Evolutionary conservation across 2,329 filamentous ascomycete genomes (phyloP).

Genomic region (Fusarium sp.): DNA sequence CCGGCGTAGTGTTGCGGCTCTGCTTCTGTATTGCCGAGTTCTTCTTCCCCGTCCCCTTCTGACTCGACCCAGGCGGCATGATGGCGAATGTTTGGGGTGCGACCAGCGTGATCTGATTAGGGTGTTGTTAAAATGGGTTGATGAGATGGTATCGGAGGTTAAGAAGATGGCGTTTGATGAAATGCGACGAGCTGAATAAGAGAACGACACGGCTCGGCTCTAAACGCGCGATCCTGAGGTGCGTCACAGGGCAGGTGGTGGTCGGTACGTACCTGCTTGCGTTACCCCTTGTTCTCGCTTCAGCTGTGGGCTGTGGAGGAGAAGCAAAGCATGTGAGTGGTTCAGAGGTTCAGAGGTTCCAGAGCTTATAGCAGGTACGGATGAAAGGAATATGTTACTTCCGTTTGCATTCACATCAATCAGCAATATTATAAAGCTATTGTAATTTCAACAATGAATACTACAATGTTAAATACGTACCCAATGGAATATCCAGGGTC

Average conservation of each 20-base stretch:
- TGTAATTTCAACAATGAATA: not conserved
- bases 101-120: not conserved
- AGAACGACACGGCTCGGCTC: constrained; percentile 25
- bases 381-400: constrained; percentile 3
- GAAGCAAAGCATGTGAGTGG: constrained; percentile 4
- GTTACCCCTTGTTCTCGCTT: constrained; percentile 11
- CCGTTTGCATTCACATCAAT: not conserved
- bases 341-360: not conserved
- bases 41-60: constrained; percentile 76
- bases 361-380: not conserved
- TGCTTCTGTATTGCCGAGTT: constrained; percentile 71
- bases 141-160: constrained; percentile 17
- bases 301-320: constrained; percentile 4
- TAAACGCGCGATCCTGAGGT: constrained; percentile 35
- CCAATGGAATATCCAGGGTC: not conserved
- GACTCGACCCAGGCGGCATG: constrained; percentile 70
- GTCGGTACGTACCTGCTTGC: constrained; percentile 26
- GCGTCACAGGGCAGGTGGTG: constrained; percentile 30
- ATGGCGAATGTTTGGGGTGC: constrained; percentile 9
- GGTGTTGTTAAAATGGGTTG: not conserved
- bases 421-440: not conserved
- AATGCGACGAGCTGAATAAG: constrained; percentile 28
- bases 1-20: constrained; percentile 82
- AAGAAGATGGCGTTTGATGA: constrained; percentile 21
- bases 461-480: not conserved